phyloP scores from a whole-genome alignment of 2,329 filamentous ascomycete species.

The Aspergillus ustus region DNA sequence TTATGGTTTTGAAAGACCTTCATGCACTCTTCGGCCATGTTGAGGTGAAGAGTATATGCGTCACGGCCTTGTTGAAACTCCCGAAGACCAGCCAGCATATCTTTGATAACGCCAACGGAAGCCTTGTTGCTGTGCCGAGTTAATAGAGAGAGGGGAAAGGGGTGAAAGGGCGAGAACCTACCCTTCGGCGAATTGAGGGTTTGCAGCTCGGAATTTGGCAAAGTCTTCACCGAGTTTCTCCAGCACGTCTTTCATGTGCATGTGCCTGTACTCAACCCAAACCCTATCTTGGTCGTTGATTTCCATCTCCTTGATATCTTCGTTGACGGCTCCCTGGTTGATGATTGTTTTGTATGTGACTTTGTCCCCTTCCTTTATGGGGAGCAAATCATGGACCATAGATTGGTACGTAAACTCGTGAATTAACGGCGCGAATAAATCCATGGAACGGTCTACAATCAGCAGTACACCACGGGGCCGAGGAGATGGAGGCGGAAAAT shows the following conservation, averaged over 20 bases:
- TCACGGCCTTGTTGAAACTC: slow-evolving; percentile 97
- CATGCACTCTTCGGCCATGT: slow-evolving; percentile 98
- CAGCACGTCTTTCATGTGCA: slow-evolving; percentile 97
- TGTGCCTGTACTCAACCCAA: slow-evolving; percentile 92
- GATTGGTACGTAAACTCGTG: slow-evolving; percentile 99
- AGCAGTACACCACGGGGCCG: slow-evolving; percentile 82
- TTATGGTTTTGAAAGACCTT: slow-evolving; percentile 85
- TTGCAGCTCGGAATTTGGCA: slow-evolving; percentile 85
- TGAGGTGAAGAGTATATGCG: slow-evolving; percentile 89
- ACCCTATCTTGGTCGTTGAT: slow-evolving; percentile 89
- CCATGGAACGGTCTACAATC: slow-evolving; percentile 91
- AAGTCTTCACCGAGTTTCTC: slow-evolving; percentile 93
- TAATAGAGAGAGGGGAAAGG: slow-evolving; percentile 3
- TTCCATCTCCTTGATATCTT: slow-evolving; percentile 87
- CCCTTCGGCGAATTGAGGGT: slow-evolving; percentile 86
- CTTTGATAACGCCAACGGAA: slow-evolving; percentile 88
- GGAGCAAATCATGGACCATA: slow-evolving; percentile 92
- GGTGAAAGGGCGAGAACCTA: slow-evolving; percentile 30
- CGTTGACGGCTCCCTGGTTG: slow-evolving; percentile 72
- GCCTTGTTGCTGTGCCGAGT: slow-evolving; percentile 59
- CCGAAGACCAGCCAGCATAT: slow-evolving; percentile 93
- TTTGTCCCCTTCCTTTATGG: slow-evolving; percentile 86
- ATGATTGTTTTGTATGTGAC: slow-evolving; percentile 80
- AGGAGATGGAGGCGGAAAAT: slow-evolving; percentile 75
- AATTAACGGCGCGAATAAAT: slow-evolving; percentile 81